phyloP scores from a whole-genome alignment of 2,329 filamentous ascomycete genomes.

The Anisogramma anomala region DNA sequence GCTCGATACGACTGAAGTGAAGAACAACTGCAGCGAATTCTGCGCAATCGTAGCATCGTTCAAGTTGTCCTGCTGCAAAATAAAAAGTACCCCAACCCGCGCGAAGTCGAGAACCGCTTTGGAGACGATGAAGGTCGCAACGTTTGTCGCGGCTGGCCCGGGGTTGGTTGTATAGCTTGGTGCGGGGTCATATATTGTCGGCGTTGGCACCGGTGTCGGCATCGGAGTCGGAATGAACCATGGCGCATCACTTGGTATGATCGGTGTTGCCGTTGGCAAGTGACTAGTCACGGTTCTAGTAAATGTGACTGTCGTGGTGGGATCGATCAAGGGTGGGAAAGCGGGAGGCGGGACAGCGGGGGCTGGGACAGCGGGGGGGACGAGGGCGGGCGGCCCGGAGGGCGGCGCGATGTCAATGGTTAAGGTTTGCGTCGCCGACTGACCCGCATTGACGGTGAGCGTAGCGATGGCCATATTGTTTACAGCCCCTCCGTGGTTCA shows the following conservation, averaged over 20 bases:
- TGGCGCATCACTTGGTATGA: constrained; percentile 19
- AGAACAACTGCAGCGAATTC: constrained; percentile 41
- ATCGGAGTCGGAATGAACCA: constrained; percentile 16
- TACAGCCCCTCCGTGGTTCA: constrained; percentile 15
- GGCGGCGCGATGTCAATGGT: constrained; percentile 17
- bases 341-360: no score
- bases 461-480: constrained; percentile 20
- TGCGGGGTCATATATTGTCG: no score
- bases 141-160: constrained; percentile 18
- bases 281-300: constrained; percentile 21
- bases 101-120: constrained; percentile 52
- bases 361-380: no score
- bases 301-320: constrained; percentile 18
- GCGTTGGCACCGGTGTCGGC: no score
- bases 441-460: constrained; percentile 23
- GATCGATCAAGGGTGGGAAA: no score
- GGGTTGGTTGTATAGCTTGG: constrained; percentile 19
- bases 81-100: constrained; percentile 48
- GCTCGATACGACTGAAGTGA: constrained; percentile 28
- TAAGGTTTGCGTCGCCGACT: constrained; percentile 25
- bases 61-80: constrained; percentile 45
- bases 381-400: no score
- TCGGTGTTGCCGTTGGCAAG: constrained; percentile 14
- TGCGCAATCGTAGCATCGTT: constrained; percentile 43
- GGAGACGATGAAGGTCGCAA: constrained; percentile 35